Conservation (phyloP, 257 asterid genomes). For the Linderniella brevidens region DNA sequence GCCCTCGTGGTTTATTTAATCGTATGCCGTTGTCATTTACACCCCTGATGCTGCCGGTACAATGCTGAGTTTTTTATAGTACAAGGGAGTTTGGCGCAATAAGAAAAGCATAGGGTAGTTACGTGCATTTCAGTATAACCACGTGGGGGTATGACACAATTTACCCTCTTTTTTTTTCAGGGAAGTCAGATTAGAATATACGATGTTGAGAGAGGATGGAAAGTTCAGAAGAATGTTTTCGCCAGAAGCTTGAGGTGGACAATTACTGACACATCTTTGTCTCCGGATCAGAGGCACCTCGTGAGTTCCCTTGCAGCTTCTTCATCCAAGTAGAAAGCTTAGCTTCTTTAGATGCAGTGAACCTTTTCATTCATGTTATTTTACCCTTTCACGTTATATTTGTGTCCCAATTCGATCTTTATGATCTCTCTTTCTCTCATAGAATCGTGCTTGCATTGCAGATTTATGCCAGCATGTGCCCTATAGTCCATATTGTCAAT, state of each 20-base stretch:
- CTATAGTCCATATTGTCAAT: conserved; percentile 44
- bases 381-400: no score
- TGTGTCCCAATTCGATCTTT: conserved; percentile 2
- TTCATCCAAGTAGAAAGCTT: conserved; percentile 2
- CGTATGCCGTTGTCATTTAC: no score
- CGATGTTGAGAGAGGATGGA: conserved; percentile 77
- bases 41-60: no score
- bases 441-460: conserved; percentile 18
- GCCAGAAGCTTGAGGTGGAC: conserved; percentile 90
- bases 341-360: background rate
- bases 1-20: no score
- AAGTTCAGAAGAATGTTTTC: conserved; percentile 55
- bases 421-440: conserved; percentile 2
- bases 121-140: no score
- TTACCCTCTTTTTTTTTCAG: conserved; percentile 15
- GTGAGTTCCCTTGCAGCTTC: conserved; percentile 26
- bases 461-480: conserved; percentile 82
- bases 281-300: conserved; percentile 58
- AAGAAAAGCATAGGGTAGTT: no score
- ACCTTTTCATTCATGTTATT: no score
- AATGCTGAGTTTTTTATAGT: no score
- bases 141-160: no score
- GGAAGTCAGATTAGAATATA: conserved; percentile 81
- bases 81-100: no score
- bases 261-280: conserved; percentile 69